A percentile compares a stretch with the other conserved stretches of the same genome.
These are phyloP conservation scores for Kalaharituber pfeilii DNA, from an alignment of 2,329 filamentous ascomycete species.

Conservation along the genomic window DNA sequence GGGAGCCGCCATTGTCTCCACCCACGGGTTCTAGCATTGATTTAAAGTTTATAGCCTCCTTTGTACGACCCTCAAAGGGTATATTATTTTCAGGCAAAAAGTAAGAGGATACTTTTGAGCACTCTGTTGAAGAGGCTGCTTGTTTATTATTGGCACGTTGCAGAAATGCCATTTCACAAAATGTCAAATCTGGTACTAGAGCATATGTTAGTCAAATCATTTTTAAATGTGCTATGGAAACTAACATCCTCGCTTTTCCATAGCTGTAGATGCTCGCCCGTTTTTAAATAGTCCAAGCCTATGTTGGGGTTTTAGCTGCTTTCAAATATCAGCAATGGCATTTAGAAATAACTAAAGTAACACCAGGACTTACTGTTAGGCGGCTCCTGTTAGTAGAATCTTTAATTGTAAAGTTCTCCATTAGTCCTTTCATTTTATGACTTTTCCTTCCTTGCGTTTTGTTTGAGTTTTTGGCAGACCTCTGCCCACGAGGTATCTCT, in stretches of 20 bases:
- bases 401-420: too few species aligned
- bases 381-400: neutral
- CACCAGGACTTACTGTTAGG: neutral
- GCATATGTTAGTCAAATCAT: neutral
- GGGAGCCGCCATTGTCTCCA: too few species aligned
- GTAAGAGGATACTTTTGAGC: neutral
- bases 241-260: neutral
- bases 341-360: neutral
- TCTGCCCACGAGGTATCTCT: too few species aligned
- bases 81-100: too few species aligned
- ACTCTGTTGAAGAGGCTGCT: neutral
- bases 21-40: too few species aligned
- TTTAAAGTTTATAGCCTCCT: too few species aligned
- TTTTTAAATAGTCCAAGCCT: neutral
- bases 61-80: too few species aligned
- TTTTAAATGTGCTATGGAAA: too few species aligned
- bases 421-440: too few species aligned
- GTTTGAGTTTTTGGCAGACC: too few species aligned
- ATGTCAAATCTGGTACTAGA: neutral
- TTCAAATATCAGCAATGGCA: neutral
- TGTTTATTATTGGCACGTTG: neutral
- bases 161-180: constrained; percentile 1
- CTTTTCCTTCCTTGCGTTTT: too few species aligned
- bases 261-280: neutral
- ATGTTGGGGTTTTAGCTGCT: neutral